phyloP scores from a whole-genome alignment of 1,139 yeast genomes.

The Diutina siamensis region DNA sequence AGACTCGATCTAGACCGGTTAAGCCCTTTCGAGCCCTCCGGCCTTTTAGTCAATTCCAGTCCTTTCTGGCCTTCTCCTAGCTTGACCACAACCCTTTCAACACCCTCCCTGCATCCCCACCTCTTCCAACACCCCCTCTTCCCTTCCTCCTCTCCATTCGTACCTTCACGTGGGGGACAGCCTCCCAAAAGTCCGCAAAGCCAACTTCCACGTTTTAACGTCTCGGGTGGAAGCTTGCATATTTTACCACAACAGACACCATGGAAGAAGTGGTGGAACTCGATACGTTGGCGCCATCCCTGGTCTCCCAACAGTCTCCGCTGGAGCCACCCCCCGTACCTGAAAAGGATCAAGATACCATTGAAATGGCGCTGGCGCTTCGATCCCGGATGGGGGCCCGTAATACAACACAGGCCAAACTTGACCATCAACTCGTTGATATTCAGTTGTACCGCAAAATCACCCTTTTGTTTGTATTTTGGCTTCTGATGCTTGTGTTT shows the following conservation, averaged over 20 bases:
- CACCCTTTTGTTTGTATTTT: background rate
- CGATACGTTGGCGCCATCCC: background rate
- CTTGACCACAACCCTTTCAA: too few species aligned
- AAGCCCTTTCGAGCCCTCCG: too few species aligned
- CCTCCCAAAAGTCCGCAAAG: too few species aligned
- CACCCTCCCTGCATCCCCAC: too few species aligned
- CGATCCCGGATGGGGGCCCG: background rate
- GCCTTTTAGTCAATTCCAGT: too few species aligned
- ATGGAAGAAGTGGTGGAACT: background rate
- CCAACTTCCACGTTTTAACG: too few species aligned
- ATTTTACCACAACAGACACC: background rate
- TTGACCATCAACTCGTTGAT: background rate
- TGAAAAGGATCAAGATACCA: background rate
- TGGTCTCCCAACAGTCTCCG: background rate
- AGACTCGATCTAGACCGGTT: too few species aligned
- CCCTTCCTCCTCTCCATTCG: too few species aligned
- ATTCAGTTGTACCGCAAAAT: background rate
- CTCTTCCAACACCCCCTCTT: too few species aligned
- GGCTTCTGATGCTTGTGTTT: slow-evolving; percentile 3
- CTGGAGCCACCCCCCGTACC: slow-evolving; percentile 6
- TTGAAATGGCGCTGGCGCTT: background rate
- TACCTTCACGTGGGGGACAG: too few species aligned
- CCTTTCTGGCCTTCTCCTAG: too few species aligned
- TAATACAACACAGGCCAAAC: background rate
- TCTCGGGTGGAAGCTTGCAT: too few species aligned